phyloP scores from a whole-genome alignment of 371 early-diverging fungal genomes.

The Syncephalis plumigaleata region DNA sequence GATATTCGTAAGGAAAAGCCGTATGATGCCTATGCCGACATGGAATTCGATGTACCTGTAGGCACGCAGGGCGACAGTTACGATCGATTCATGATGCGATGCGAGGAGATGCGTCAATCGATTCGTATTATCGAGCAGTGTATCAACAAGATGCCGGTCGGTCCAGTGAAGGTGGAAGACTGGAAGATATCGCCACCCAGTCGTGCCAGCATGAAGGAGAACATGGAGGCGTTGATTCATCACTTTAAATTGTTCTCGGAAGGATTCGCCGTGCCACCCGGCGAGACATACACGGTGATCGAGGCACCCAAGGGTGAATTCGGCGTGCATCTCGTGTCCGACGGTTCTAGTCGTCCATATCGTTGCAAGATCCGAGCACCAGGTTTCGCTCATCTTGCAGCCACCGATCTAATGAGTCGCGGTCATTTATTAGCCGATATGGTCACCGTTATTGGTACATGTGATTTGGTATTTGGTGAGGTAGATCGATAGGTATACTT shows the following conservation, averaged over 20 bases:
- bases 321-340: constrained; percentile 37
- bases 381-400: constrained; percentile 88
- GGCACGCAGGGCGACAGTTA: constrained; percentile 92
- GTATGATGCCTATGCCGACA: constrained; percentile 86
- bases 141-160: constrained; percentile 87
- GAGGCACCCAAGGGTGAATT: constrained; percentile 98
- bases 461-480: constrained; percentile 39
- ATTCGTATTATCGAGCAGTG: constrained; percentile 90
- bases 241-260: constrained; percentile 98
- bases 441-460: constrained; percentile 59
- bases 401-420: constrained; percentile 74
- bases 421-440: constrained; percentile 89
- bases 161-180: constrained; percentile 90
- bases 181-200: constrained; percentile 94
- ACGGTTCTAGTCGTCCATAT: constrained; percentile 81
- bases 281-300: constrained; percentile 92
- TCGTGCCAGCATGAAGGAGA: constrained; percentile 90
- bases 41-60: constrained; percentile 94
- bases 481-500: constrained; percentile 7
- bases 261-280: constrained; percentile 90
- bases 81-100: constrained; percentile 89
- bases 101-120: constrained; percentile 97
- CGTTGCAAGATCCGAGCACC: constrained; percentile 96
- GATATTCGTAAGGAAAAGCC: constrained; percentile 89
- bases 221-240: constrained; percentile 96